These are phyloP conservation scores for Mycena polygramma DNA, from an alignment of 768 basidiomycete species.

Conservation along the genomic window DNA sequence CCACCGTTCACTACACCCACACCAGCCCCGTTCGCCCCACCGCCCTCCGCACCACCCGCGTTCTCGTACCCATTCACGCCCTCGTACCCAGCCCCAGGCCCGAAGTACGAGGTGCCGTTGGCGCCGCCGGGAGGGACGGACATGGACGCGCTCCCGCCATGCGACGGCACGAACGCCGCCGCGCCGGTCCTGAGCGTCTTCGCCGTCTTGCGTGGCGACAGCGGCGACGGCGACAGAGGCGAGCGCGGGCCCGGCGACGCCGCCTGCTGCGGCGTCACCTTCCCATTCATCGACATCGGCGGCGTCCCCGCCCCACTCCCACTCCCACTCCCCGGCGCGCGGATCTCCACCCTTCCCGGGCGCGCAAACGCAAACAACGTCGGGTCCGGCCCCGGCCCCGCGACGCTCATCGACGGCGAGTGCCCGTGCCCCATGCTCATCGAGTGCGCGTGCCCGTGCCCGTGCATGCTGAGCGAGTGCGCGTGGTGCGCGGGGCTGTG, in stretches of 20 bases:
- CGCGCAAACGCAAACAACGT: conserved; percentile 35
- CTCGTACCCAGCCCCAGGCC: neutral
- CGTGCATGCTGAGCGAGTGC: conserved; percentile 57
- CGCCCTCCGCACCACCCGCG: neutral
- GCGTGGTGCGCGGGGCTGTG: conserved; percentile 65
- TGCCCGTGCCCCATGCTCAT: conserved; percentile 28
- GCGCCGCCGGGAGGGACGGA: neutral
- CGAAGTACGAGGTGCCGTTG: neutral
- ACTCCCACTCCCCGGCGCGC: conserved; percentile 6
- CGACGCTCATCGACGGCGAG: conserved; percentile 12
- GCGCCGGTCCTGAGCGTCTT: conserved; percentile 65
- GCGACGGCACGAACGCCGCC: conserved; percentile 63
- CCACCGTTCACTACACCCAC: no score
- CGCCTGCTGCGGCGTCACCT: neutral
- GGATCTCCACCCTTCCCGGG: conserved; percentile 34
- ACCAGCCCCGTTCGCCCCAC: neutral
- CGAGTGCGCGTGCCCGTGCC: conserved; percentile 48
- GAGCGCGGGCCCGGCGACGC: conserved; percentile 4
- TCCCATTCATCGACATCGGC: neutral
- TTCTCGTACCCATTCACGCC: neutral
- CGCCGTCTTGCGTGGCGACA: neutral
- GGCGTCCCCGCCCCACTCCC: neutral
- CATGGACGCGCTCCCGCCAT: conserved; percentile 9
- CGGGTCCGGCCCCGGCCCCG: conserved; percentile 14
- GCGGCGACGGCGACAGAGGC: conserved; percentile 23